Evolutionary conservation across 2,329 filamentous ascomycete species (phyloP), one percentile per base, ranked within the genome.

Genomic region (Nakataea oryzae): DNA sequence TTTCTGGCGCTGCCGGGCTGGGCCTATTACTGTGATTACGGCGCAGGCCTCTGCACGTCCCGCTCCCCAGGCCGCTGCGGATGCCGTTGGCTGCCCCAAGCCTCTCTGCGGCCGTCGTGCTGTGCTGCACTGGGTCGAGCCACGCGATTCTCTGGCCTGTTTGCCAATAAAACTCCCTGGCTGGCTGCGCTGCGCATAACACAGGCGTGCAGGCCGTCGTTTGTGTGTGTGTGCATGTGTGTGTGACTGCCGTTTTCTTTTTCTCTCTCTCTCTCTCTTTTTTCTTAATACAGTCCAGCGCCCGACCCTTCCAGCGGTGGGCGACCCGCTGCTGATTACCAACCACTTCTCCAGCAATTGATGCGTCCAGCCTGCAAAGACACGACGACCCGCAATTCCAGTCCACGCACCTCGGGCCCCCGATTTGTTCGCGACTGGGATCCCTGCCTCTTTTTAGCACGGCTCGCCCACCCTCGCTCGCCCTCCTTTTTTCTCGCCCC

Each of bases 41-140:
- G 41, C 34, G 34, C 34, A 41, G 34, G 12, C 34, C 8, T n/a
- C 41, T 50, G 41, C 41, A 50, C 41, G 41, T 50, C 41, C 41
- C 41, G 24, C 41, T 8, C 21, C 21, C 41, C 2, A 50, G 41
- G 21, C 7, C 8, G 41, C 68, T 74, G 62, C 70, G 67, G 62
- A 78, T 77, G 65, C 63, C 72, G 60, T 50, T 50, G 24, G 21
- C 41, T n/a, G 41, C 4, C 41, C 41, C 41, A 50, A 50, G 41
- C 41, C 41, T 50, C 41, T 5, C 11, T 30, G 30, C 11, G 30
- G 30, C 30, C 30, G 30, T 11, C 30, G 5, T 30, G 5, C 30
- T n/a, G n/a, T n/a, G n/a, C n/a, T n/a, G n/a, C 30, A 5, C 30
- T 5, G 5, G 30, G 5, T 30, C 30, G 30, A 11, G 30, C 5